Evolutionary conservation across 116 monocot species (phyloP).

Genomic region (Zostera marina): DNA sequence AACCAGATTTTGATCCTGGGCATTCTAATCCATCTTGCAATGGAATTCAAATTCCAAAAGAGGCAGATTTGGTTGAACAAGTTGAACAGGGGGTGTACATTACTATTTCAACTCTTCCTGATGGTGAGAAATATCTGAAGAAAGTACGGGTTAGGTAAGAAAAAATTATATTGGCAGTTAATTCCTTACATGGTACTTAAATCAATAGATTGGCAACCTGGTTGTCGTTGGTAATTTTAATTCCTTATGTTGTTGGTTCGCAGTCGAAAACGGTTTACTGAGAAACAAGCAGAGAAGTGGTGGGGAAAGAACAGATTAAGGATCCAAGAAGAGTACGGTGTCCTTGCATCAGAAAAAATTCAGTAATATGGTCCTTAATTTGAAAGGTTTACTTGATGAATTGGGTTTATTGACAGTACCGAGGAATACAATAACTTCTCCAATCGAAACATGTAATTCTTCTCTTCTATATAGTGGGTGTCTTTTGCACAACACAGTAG

Average conservation of each 20-base stretch:
- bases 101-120: constrained; percentile 37
- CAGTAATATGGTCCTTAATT: too few species aligned
- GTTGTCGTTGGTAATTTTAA: too few species aligned
- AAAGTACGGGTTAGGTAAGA: constrained; percentile 73
- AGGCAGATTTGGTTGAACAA: constrained; percentile 60
- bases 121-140: constrained; percentile 57
- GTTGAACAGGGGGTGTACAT: constrained; percentile 77
- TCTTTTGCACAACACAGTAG: too few species aligned
- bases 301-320: constrained; percentile 48
- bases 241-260: background rate
- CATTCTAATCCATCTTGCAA: constrained; percentile 13
- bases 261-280: constrained; percentile 41
- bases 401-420: too few species aligned
- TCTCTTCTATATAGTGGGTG: too few species aligned
- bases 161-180: background rate
- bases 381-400: too few species aligned
- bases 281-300: constrained; percentile 61
- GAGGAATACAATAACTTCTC: too few species aligned
- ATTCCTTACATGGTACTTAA: background rate
- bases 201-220: too few species aligned
- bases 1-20: constrained; percentile 12
- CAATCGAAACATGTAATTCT: too few species aligned
- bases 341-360: constrained; percentile 13
- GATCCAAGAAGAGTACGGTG: constrained; percentile 43
- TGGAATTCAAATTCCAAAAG: constrained; percentile 14